Base-by-base conservation (phyloP, 2,329 filamentous ascomycete genomes). In the Ophiocordyceps unilateralis region DNA sequence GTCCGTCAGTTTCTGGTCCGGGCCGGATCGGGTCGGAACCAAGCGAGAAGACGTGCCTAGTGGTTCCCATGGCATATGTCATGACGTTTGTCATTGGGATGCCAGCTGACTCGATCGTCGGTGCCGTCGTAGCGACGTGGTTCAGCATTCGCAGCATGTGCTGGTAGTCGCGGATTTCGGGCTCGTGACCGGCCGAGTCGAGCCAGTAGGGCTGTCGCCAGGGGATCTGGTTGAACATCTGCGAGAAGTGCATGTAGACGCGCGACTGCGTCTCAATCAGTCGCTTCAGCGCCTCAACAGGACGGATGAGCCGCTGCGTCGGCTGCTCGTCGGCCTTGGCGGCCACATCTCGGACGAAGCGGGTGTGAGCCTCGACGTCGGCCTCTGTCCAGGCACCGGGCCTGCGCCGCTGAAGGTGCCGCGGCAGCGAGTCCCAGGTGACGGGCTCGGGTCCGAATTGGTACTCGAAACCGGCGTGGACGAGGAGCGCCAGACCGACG, bases 211-310 rank as follows among this genome's bases (percentile, higher is more conserved):
- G 72, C 17, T 67, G 61, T 56, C 75, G 76, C 26, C 56, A 54
- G 0, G 80, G 79, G 19, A 83, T 65, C 58, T 84, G 75, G 24
- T 72, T 64, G 58, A 81, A 84, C 81, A 84, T 84, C 48, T 70
- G 64, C 21, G 64, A 63, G 53, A 82, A 74, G 55, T 78, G 74
- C 68, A 83, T 77, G 62, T 75, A 78, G 22, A 84, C 62, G 20
- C 76, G 69, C 1, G 77, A 62, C 48, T 76, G 76, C 23, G 57
- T 57, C 55, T 84, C 79, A 47, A 85, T 83, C 21, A 83, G 60
- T 1, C 71, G 56, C 52, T 76, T 67, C 61, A 85, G 82, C 48
- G 83, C 79, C 47, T 69, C 51, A 0, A 84, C 58, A 0, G 76
- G 76, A 0, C 77, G 78, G 12, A 70, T 66, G 1, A 83, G 63